Base-by-base conservation (phyloP, 768 basidiomycete genomes). In the Cystobasidium tubakii region DNA sequence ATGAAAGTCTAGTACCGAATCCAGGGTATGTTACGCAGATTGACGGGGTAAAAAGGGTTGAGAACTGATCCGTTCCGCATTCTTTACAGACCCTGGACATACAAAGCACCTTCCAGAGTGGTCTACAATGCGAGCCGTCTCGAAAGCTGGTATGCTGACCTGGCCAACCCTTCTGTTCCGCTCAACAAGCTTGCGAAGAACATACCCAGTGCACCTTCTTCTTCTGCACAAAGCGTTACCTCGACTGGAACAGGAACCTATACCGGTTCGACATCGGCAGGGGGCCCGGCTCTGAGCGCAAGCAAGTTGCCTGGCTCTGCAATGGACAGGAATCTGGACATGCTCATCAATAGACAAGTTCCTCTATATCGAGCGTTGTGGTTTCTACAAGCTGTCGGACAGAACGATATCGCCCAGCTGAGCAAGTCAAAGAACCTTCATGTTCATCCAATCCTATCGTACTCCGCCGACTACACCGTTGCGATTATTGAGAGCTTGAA, bases 381-480 rank as follows among this genome's bases (percentile, higher is more conserved):
- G 63, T 65, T 65, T 65, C 34, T 65, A 12, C 63, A 46, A 39
- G 43, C 36, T 46, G 63, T 65, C 15, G 63, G 63, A 17, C 63
- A 65, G 39, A 46, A 39, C 15, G 63, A 65, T 27, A 43, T 65
- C 34, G 25, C 23, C 3, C 63, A 65, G 63, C 63, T 65, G 21
- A 42, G 36, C 15, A 65, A 65, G 39, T 65, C 63, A 23, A 65
- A 46, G 36, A 46, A 39, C 36, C 63, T 39, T 3, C 63, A 42
- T 6, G 13, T 46, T n/a, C 63, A 65, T 23, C 63, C 36, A 3
- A 36, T 25, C 1, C 34, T 65, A n/a, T 25, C 53, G 10, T 71
- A 71, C 25, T 46, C 44, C 31, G 43, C 36, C 54, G 69, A 71
- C 27, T 71, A 60, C 27, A 71, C 69, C 4, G n/a, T n/a, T 21